Evolutionary conservation across 352 stramenopile genomes (phyloP), one percentile per base, ranked within the genome.

Genomic region (Globisporangium nagaii): DNA sequence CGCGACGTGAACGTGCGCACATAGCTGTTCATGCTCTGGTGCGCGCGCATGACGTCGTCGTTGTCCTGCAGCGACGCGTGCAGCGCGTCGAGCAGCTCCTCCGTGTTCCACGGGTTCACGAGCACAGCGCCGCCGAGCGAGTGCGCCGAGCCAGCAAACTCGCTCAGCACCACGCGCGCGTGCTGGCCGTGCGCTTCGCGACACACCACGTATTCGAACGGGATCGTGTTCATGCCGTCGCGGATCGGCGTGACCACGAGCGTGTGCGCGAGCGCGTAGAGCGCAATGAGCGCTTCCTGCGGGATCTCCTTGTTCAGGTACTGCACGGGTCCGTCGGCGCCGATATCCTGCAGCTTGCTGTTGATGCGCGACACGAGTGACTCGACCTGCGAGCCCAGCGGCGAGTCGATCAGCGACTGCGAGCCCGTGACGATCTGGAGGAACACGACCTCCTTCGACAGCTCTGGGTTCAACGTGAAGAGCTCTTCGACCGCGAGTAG

Each of bases 361-460:
- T 97, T 97, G 63, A 97, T 97, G 3, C 88, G 71, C 9, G 86
- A 94, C 2, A 97, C 88, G 13, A 96, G 66, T 45, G 88, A 80
- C 62, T 97, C 89, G 5, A 97, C 84, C 50, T 96, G 86, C 17
- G 84, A 75, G 39, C 81, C 85, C 0, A 97, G 61, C 0, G 88
- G 88, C 11, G 75, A 83, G 40, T 84, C 70, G 24, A 72, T 73
- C 4, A 75, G 65, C 3, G 63, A 64, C 5, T 60, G 57, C 6
- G 74, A 63, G 30, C 75, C 75, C 7, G 78, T 88, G 5, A 90
- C 82, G 49, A 99, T 97, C 66, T 98, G 94, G 31, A 98, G 69
- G 41, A 98, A 85, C 4, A 97, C 92, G 25, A 98, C 88, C 58
- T 98, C 95, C 24, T 93, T 90, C 6, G 89, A 82, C 56, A 96